Evolutionary conservation across 768 basidiomycete genomes (phyloP).

Genomic region (Dacryopinax primogenitus): DNA sequence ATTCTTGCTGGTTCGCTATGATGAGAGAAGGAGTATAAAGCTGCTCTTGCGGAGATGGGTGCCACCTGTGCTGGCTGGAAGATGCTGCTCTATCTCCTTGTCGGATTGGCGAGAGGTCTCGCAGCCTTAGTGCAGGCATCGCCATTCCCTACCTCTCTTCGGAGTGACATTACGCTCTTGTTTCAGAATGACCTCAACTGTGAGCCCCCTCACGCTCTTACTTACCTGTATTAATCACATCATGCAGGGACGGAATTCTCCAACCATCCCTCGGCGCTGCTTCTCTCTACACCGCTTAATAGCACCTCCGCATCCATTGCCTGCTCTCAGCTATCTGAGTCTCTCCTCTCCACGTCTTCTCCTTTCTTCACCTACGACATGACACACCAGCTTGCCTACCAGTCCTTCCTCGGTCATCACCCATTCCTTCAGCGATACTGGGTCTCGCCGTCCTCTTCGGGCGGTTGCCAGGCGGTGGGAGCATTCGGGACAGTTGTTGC

Average conservation of each 20-base stretch:
- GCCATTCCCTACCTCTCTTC: background rate
- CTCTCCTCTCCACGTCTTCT: slow-evolving; percentile 5
- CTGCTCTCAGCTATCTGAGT: slow-evolving; percentile 12
- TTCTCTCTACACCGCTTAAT: slow-evolving; percentile 10
- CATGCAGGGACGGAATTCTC: slow-evolving; percentile 14
- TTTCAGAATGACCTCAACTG: slow-evolving; percentile 30
- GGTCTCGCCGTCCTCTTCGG: slow-evolving; percentile 5
- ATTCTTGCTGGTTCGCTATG: background rate
- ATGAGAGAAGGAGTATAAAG: background rate
- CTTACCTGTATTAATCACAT: background rate
- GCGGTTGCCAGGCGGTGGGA: background rate
- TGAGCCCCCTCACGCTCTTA: slow-evolving; percentile 4
- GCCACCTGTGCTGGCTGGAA: background rate
- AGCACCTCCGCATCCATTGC: slow-evolving; percentile 9
- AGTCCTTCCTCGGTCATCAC: background rate
- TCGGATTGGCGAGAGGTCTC: background rate
- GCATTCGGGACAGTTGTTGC: background rate
- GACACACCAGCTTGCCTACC: slow-evolving; percentile 7
- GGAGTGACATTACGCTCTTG: slow-evolving; percentile 20
- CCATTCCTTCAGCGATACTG: slow-evolving; percentile 14
- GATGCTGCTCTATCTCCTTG: background rate
- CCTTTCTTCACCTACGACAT: slow-evolving; percentile 11
- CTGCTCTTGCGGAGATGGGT: background rate
- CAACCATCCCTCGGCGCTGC: slow-evolving; percentile 12
- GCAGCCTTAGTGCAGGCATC: background rate